Base-by-base conservation (phyloP, 1,139 yeast species). In the Tardiomyces blankii region DNA sequence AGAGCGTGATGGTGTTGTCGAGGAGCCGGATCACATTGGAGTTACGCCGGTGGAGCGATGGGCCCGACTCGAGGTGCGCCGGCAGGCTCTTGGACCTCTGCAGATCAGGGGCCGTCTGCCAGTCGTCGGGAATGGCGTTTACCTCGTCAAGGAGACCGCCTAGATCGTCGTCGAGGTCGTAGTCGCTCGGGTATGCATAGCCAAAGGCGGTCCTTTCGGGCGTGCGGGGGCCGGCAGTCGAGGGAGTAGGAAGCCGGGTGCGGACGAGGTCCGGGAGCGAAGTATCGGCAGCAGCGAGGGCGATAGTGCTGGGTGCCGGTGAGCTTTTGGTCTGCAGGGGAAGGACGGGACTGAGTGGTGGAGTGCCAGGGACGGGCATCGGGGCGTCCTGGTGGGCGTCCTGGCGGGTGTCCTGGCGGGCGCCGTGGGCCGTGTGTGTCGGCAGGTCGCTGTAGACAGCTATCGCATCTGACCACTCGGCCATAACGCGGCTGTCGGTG, bases 141-240 rank as follows among this genome's bases (percentile, higher is more conserved):
- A 53, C 63, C 42, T 60, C 64, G 35, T 59, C 62, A 12, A 60
- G 44, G 19, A 60, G 45, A 23, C 45, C 51, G 39, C 56, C 58
- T 48, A 52, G 52, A 33, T 51, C 58, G 21, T 48, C 51, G 14
- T 47, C 48, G 16, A 44, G 52, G 41, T 49, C 46, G 39, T 41
- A 44, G 18, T 45, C 44, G 16, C 16, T 13, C 16, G 35, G 16
- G 16, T 13, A 30, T 5, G n/a, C 5, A 9, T 30, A 30, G 3
- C 35, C 16, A 14, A 30, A 14, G 3, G 35, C 35, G 9, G n/a
- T 12, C 16, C 11, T 14, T 5, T 30, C 35, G 9, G 35, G 35
- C 16, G 35, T 30, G 16, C 35, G 35, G 5, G 35, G 35, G 35
- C 35, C 35, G 5, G 16, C 35, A 11, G 16, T 30, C 16, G 16